phyloP scores from a whole-genome alignment of 1,139 yeast genomes.

The Taphrina flavorubra region DNA sequence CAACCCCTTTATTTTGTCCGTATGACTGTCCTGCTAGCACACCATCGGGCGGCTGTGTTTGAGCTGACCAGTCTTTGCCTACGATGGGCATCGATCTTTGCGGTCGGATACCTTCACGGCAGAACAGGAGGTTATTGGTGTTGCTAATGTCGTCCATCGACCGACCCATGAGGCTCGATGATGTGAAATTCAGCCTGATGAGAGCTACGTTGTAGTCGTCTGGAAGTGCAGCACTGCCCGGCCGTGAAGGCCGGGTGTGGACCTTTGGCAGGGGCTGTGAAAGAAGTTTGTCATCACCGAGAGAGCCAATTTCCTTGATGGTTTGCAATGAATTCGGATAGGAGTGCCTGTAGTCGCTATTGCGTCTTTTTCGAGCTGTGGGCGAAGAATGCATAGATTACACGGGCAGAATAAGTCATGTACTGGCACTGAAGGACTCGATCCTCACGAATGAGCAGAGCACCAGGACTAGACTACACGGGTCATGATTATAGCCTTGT shows the following conservation, averaged over 20 bases:
- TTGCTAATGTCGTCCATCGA: constrained; percentile 8
- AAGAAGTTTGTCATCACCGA: background rate
- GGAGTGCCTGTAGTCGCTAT: constrained; percentile 7
- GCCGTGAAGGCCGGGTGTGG: background rate
- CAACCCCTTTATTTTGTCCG: background rate
- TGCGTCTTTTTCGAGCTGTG: background rate
- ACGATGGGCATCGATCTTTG: background rate
- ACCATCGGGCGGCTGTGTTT: background rate
- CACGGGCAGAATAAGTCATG: background rate
- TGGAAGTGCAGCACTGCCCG: constrained; percentile 4
- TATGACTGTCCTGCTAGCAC: background rate
- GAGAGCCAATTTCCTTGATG: background rate
- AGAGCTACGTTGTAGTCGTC: constrained; percentile 6
- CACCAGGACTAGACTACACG: background rate
- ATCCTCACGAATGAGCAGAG: background rate
- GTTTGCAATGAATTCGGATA: constrained; percentile 9
- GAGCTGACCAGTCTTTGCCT: background rate
- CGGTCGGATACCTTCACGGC: constrained; percentile 4
- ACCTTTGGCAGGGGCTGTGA: background rate
- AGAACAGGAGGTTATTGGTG: background rate
- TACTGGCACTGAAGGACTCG: background rate
- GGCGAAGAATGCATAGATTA: background rate
- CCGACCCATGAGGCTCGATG: constrained; percentile 3
- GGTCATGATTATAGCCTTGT: background rate
- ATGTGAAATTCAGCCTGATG: constrained; percentile 2